A percentile compares a stretch with the other conserved stretches of the same genome.
Evolutionary conservation across 495 filamentous ascomycete species (phyloP).

Genomic region (Astrocystis sublimbata): DNA sequence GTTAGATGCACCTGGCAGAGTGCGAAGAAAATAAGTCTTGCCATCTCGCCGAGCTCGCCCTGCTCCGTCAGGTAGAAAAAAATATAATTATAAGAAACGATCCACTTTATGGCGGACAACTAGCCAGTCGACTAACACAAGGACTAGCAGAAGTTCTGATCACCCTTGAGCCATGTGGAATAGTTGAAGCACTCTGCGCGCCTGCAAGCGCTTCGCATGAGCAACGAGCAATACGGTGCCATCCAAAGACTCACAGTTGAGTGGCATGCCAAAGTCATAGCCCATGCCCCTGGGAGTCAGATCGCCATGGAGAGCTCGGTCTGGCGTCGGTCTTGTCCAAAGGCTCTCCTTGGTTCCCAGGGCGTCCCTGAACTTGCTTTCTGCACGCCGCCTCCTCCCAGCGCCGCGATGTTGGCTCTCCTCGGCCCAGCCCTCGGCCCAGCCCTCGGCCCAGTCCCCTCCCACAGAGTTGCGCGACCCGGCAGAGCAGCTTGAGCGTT

Average conservation of each 20-base stretch:
- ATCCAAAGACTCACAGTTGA: constrained; percentile 5
- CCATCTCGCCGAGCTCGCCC: too few relatives aligned
- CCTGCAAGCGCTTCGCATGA: neutral
- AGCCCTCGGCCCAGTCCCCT: neutral
- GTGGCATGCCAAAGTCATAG: constrained; percentile 34
- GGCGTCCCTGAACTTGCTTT: constrained; percentile 23
- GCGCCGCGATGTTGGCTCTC: constrained; percentile 14
- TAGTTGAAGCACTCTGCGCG: neutral
- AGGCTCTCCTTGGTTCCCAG: constrained; percentile 39
- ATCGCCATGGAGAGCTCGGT: constrained; percentile 37
- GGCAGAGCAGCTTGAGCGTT: neutral
- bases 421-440: too few relatives aligned
- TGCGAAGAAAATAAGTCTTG: too few relatives aligned
- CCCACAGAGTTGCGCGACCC: neutral
- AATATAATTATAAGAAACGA: too few relatives aligned
- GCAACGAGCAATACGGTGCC: too few relatives aligned
- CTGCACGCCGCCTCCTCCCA: too few relatives aligned
- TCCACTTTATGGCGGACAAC: too few relatives aligned
- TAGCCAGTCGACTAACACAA: too few relatives aligned
- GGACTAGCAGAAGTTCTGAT: neutral
- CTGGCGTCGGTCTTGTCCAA: constrained; percentile 20
- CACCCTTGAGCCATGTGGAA: neutral
- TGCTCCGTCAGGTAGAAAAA: too few relatives aligned
- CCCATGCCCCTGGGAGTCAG: constrained; percentile 48
- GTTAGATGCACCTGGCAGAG: too few relatives aligned